A percentile compares a stretch with the other conserved stretches of the same genome.
These are phyloP conservation scores for Cardamine resedifolia DNA, from an alignment of 345 rosid genomes.

Conservation along the genomic window DNA sequence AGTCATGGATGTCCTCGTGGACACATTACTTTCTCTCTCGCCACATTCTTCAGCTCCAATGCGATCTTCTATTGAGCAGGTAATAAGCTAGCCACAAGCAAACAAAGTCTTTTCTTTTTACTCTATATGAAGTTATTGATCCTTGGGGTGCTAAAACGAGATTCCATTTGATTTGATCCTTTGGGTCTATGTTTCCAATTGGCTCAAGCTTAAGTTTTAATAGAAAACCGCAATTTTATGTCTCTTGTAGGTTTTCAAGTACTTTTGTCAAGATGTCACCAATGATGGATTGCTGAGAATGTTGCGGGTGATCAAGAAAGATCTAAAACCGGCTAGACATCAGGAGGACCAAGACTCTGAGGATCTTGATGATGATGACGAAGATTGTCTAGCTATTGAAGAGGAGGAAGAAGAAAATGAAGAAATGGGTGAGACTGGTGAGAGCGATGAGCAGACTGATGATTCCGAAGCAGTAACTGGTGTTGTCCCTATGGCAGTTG, in stretches of 20 bases:
- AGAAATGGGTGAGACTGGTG: conserved; percentile 66
- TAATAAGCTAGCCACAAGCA: conserved; percentile 33
- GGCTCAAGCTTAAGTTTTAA: conserved; percentile 1
- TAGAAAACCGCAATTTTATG: neutral
- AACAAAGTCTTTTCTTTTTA: neutral
- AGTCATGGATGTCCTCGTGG: conserved; percentile 87
- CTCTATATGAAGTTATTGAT: conserved; percentile 10
- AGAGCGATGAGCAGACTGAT: conserved; percentile 77
- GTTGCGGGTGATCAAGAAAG: conserved; percentile 87
- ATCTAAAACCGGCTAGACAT: conserved; percentile 87
- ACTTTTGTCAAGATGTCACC: conserved; percentile 73
- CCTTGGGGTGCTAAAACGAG: neutral
- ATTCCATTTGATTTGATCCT: neutral
- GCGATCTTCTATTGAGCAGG: conserved; percentile 91
- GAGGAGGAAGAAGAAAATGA: conserved; percentile 89
- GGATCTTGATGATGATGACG: conserved; percentile 64
- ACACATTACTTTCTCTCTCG: conserved; percentile 79
- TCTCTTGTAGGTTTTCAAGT: conserved; percentile 71
- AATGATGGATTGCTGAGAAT: conserved; percentile 76
- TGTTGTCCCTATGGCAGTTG: conserved; percentile 42
- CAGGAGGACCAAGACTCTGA: conserved; percentile 53
- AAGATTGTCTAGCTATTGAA: conserved; percentile 77
- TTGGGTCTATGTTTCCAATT: neutral
- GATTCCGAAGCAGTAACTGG: conserved; percentile 66
- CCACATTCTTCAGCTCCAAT: conserved; percentile 91